phyloP scores from a whole-genome alignment of 352 stramenopile genomes.

The Pythium phragmitis region DNA sequence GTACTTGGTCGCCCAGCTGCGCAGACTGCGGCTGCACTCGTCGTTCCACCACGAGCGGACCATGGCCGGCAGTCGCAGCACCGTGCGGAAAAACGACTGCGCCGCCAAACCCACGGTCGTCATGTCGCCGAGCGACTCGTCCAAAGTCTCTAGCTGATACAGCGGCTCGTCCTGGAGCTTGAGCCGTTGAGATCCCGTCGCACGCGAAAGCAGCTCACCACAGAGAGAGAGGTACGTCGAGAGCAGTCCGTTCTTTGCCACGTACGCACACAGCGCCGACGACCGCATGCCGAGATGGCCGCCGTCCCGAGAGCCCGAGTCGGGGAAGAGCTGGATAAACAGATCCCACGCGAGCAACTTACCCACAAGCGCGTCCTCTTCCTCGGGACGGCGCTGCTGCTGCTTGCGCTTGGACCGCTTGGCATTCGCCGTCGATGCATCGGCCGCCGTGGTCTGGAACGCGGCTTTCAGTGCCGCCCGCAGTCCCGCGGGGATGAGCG shows the following conservation, averaged over 20 bases:
- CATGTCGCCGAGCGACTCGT: constrained; percentile 13
- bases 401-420: constrained; percentile 48
- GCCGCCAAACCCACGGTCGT: constrained; percentile 42
- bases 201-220: constrained; percentile 63
- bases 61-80: constrained; percentile 80
- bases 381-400: constrained; percentile 29
- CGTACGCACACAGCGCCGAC: constrained; percentile 75
- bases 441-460: constrained; percentile 27
- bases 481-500: constrained; percentile 65
- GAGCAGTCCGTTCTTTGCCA: constrained; percentile 54
- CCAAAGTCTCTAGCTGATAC: constrained; percentile 44
- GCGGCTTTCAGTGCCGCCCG: constrained; percentile 54
- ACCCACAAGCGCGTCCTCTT: constrained; percentile 51
- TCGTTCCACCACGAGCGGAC: constrained; percentile 91
- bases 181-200: constrained; percentile 34
- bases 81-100: constrained; percentile 80
- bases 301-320: constrained; percentile 28
- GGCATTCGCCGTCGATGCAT: not conserved
- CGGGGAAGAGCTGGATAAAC: constrained; percentile 80
- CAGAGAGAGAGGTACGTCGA: constrained; percentile 63
- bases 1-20: constrained; percentile 86
- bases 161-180: constrained; percentile 52
- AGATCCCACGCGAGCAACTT: constrained; percentile 79
- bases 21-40: constrained; percentile 74
- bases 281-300: constrained; percentile 41